Conservation (phyloP, 257 asterid genomes). For the Solanum tacnaense region DNA sequence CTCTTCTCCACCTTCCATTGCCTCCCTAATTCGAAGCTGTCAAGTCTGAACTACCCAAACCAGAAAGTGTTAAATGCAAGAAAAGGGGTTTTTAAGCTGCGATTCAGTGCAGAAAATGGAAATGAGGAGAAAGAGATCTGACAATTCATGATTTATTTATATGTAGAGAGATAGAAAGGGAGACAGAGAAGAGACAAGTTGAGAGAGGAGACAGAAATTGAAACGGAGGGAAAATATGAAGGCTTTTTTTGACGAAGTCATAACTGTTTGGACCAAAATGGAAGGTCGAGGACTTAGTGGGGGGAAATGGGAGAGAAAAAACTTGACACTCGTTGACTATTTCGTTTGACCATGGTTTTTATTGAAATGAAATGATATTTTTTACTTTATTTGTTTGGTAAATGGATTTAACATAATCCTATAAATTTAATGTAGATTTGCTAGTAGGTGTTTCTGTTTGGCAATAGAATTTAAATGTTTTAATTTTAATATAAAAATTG, state of each 20-base stretch:
- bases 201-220: neutral
- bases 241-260: neutral
- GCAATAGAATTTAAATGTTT: no score
- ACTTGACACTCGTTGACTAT: neutral
- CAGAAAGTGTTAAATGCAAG: neutral
- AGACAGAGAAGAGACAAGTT: neutral
- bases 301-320: neutral
- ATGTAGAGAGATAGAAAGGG: neutral
- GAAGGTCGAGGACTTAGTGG: neutral
- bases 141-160: neutral
- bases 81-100: neutral
- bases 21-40: neutral
- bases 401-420: neutral
- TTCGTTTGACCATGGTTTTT: neutral
- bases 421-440: neutral
- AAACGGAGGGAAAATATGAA: neutral
- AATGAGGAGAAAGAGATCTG: neutral
- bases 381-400: neutral
- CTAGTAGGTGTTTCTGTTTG: neutral
- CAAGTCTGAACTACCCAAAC: neutral
- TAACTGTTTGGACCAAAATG: neutral
- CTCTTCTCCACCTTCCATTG: conserved; percentile 22
- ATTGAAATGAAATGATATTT: neutral
- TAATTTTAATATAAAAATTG: neutral
- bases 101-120: neutral